Evolutionary conservation across 129 eudicot species (phyloP), one percentile per base, ranked within the genome.

Genomic region (Lactuca saligna): DNA sequence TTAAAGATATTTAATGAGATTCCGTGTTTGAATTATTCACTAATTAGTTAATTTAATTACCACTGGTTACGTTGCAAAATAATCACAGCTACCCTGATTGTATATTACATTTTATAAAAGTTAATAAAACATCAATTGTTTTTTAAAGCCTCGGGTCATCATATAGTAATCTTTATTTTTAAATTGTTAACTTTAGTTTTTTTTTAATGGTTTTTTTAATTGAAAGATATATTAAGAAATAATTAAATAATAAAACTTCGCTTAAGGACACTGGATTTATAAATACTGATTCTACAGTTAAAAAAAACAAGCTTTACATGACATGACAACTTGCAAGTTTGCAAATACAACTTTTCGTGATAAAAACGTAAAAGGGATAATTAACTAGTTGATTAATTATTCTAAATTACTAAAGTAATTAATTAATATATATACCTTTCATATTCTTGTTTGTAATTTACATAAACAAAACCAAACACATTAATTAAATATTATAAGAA

Each of bases 251-350:
- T 46, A 46, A 46, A 46, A 11, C 51, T 46, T 46, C 12, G 51
- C 12, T 10, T 46, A 46, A 51, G 71, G 71, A 8, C 34, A 53
- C 35, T 3, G 8, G 7, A 34, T 17, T 41, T 35, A 25, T 25
- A 17, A 48, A 11, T 54, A 7, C 56, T 54, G 48, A 16, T 34
- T 41, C 10, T n/a, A 2, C 65, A 16, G 78, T 65, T 65, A 34
- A 74, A 25, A 25, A 25, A 65, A 56, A 50, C 66, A 11, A n/a
- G 12, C 51, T 10, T 46, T 15, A 74, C 78, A 65, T 74, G 78
- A 17, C 29, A 53, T 41, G 59, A 38, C 80, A 67, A 38, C 74
- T 75, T 25, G 1, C 29, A 0, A 25, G 29, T 25, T 25, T 67
- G 80, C 63, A 39, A 49, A 58, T 8, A 68, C 60, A 39, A 75